Conservation (phyloP, 257 asterid genomes). For the Solanum ahanhuiri region DNA sequence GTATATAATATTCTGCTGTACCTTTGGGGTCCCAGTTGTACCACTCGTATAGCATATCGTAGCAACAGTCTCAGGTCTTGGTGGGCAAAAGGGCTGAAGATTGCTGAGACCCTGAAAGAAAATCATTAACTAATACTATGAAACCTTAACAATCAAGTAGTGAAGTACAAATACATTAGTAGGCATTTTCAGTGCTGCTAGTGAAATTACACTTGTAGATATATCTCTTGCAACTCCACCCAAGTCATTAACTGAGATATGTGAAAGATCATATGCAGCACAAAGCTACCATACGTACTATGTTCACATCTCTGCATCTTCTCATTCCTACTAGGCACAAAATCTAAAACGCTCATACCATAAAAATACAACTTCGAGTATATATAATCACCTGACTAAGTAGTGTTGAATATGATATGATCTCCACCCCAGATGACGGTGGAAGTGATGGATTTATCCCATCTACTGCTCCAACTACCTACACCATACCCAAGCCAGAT, state of each 20-base stretch:
- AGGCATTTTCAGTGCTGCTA: not conserved
- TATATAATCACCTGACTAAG: constrained; percentile 40
- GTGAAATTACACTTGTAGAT: not conserved
- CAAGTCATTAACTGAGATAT: not conserved
- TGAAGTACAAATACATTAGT: not conserved
- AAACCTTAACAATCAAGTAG: not conserved
- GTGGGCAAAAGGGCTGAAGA: constrained; percentile 64
- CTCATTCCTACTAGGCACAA: not conserved
- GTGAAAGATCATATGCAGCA: not conserved
- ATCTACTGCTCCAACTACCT: constrained; percentile 88
- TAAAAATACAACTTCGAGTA: not conserved
- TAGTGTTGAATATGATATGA: constrained; percentile 54
- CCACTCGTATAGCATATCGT: constrained; percentile 94
- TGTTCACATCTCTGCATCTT: not conserved
- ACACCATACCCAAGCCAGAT: constrained; percentile 5
- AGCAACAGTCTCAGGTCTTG: constrained; percentile 65
- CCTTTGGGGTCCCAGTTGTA: constrained; percentile 98
- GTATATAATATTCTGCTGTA: not conserved
- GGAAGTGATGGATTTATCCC: constrained; percentile 83
- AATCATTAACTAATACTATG: not conserved
- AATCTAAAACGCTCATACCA: not conserved
- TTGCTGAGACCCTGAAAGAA: constrained; percentile 47
- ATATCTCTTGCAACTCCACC: not conserved
- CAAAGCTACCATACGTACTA: not conserved
- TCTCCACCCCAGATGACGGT: constrained; percentile 44